A percentile compares a stretch with the other conserved stretches of the same genome.
Evolutionary conservation across 176 grass and related monocot genomes (phyloP).

Genomic region (Thalia dealbata): DNA sequence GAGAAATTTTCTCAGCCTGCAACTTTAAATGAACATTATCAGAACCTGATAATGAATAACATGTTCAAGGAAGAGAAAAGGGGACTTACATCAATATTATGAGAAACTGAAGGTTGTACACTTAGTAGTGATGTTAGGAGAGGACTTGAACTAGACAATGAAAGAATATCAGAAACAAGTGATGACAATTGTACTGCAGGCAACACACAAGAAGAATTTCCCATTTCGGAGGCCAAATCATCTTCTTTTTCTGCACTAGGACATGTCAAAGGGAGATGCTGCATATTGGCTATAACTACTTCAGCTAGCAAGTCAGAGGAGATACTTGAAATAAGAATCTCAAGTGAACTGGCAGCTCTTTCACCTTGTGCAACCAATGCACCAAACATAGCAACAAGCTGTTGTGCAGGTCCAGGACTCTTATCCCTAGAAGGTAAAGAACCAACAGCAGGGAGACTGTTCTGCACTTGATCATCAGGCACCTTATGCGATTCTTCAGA

Average conservation of each 20-base stretch:
- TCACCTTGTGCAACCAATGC: constrained; percentile 77
- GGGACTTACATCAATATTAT: constrained; percentile 19
- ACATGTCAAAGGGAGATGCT: constrained; percentile 51
- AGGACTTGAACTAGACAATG: constrained; percentile 38
- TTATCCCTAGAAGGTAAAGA: constrained; percentile 30
- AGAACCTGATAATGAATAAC: constrained; percentile 10
- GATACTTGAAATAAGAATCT: constrained; percentile 77
- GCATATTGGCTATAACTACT: constrained; percentile 91
- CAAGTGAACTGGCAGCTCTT: constrained; percentile 56
- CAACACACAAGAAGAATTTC: constrained; percentile 21
- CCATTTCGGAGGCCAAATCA: constrained; percentile 17
- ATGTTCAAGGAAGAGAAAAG: not conserved
- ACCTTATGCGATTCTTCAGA: constrained; percentile 22
- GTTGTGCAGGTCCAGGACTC: constrained; percentile 80
- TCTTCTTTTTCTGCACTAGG: constrained; percentile 42
- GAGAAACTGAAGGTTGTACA: constrained; percentile 22
- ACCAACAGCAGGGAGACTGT: constrained; percentile 28
- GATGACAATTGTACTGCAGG: constrained; percentile 2
- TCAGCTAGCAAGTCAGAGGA: constrained; percentile 82
- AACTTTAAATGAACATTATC: constrained; percentile 9
- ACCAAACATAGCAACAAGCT: constrained; percentile 91
- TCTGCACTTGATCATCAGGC: constrained; percentile 18
- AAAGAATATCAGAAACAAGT: constrained; percentile 5
- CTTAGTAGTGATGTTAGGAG: constrained; percentile 49
- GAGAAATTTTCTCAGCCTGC: constrained; percentile 34